Percentiles rank a stretch among this genome's conserved stretches.
These are phyloP conservation scores for Elaeis guineensis DNA, from an alignment of 176 grass and related monocot species.

Conservation along the genomic window DNA sequence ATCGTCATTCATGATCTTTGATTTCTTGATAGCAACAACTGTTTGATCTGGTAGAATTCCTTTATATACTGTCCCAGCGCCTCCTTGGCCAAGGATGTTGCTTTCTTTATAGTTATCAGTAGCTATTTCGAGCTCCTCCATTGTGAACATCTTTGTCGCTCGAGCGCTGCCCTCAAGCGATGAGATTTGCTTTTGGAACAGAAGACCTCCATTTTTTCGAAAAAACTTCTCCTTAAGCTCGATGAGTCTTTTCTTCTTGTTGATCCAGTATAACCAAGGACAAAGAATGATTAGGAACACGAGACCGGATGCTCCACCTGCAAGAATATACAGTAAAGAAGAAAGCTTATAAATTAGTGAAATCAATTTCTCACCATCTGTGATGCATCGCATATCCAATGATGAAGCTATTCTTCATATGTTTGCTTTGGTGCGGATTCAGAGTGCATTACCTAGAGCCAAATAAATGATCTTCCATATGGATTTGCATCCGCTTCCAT, in stretches of 20 bases:
- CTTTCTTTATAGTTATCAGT: background rate
- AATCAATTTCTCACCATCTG: too few relatives aligned
- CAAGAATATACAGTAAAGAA: background rate
- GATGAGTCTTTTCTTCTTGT: background rate
- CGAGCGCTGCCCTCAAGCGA: background rate
- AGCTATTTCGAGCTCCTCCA: background rate
- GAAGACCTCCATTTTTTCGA: background rate
- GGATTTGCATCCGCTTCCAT: slow-evolving; percentile 10
- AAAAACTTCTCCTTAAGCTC: slow-evolving; percentile 2
- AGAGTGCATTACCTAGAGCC: background rate
- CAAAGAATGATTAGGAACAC: background rate
- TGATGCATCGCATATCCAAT: too few relatives aligned
- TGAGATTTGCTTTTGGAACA: background rate
- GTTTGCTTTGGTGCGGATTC: too few relatives aligned
- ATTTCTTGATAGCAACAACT: background rate
- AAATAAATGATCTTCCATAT: background rate
- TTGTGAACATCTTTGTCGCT: background rate
- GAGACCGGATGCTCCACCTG: background rate
- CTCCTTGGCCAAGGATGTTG: background rate
- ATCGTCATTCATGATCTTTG: background rate
- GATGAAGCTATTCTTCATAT: too few relatives aligned
- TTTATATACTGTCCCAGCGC: background rate
- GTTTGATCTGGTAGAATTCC: background rate
- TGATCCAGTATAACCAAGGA: background rate
- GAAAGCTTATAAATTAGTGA: too few relatives aligned